Evolutionary conservation across 371 early-diverging fungal genomes (phyloP).

Genomic region (Rhizomucor pusillus): DNA sequence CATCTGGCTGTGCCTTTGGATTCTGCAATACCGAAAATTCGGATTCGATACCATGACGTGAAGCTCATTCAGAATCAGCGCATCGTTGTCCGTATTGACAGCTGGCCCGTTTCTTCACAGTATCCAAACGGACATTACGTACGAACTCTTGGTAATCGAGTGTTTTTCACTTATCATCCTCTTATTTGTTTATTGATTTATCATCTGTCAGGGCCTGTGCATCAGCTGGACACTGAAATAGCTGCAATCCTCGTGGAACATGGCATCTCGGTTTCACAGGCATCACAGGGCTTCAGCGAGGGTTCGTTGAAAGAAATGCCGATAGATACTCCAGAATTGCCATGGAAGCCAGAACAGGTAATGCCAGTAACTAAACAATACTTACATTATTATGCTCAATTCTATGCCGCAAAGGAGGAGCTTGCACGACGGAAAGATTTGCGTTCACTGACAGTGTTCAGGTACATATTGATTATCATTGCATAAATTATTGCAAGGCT

Average conservation of each 20-base stretch:
- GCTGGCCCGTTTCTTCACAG: conserved; percentile 75
- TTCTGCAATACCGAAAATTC: conserved; percentile 83
- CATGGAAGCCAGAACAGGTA: conserved; percentile 59
- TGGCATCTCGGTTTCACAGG: conserved; percentile 73
- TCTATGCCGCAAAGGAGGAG: conserved; percentile 34
- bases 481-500: neutral
- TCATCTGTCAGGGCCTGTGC: conserved; percentile 49
- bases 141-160: conserved; percentile 59
- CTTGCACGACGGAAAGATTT: conserved; percentile 54
- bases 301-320: conserved; percentile 73
- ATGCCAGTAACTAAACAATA: neutral
- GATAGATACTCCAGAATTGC: conserved; percentile 42
- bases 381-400: neutral
- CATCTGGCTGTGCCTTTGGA: conserved; percentile 84
- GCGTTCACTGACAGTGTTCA: conserved; percentile 47
- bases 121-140: conserved; percentile 94
- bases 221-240: conserved; percentile 71
- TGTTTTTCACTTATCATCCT: no score
- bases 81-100: conserved; percentile 88
- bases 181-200: no score
- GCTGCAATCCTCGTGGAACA: conserved; percentile 79
- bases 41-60: conserved; percentile 83
- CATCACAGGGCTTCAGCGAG: conserved; percentile 65
- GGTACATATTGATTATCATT: conserved; percentile 8
- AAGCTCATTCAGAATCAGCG: conserved; percentile 67